Percentiles rank a stretch among this genome's conserved stretches.
phyloP scores from a whole-genome alignment of 2,329 filamentous ascomycete genomes.

The Xylariaceae sp. region DNA sequence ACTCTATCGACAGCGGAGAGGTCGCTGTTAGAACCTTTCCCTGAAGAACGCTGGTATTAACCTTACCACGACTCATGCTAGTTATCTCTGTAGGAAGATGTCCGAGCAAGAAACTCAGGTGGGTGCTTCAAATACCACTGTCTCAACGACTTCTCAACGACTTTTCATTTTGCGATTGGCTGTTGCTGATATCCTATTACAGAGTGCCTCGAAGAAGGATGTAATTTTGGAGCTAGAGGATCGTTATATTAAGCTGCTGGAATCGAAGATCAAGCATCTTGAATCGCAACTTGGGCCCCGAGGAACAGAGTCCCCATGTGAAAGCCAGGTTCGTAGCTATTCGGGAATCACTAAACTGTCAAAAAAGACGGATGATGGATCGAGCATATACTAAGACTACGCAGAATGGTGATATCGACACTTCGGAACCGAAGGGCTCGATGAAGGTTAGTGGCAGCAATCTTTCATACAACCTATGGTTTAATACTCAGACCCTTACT shows the following conservation, averaged over 20 bases:
- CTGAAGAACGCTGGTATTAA: neutral
- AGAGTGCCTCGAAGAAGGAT: neutral
- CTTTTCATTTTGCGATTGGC: neutral
- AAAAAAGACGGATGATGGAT: neutral
- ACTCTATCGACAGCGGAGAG: no score
- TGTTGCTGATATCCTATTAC: neutral
- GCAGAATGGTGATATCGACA: neutral
- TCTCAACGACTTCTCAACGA: neutral
- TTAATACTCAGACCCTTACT: neutral
- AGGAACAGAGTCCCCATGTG: neutral
- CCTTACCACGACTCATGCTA: no score
- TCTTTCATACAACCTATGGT: neutral
- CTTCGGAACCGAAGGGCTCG: neutral
- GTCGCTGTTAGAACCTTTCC: neutral
- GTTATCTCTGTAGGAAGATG: neutral
- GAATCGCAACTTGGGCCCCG: neutral
- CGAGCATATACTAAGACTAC: neutral
- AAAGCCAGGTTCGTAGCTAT: neutral
- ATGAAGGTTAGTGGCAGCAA: neutral
- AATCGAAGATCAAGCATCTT: conserved; percentile 3
- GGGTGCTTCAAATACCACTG: neutral
- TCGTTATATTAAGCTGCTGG: conserved; percentile 4
- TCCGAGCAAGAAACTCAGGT: neutral
- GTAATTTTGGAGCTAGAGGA: conserved; percentile 2
- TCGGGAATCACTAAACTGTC: neutral